Percentiles rank a stretch among this genome's conserved stretches.
phyloP scores from a whole-genome alignment of 257 asterid species.

The Primulina eburnea region DNA sequence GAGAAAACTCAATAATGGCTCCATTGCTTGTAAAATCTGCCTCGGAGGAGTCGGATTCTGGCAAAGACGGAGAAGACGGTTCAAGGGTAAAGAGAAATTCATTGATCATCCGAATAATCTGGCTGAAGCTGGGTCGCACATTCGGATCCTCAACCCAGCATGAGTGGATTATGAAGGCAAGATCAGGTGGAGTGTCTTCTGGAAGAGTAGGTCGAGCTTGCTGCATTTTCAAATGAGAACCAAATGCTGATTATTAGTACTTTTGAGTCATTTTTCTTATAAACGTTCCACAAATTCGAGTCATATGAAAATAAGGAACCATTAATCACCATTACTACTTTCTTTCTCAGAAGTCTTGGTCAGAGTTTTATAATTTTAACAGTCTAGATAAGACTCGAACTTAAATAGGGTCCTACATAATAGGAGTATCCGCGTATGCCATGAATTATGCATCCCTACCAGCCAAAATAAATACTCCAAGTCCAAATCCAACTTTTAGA shows the following conservation, averaged over 20 bases:
- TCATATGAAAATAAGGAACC: background rate
- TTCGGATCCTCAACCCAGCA: constrained; percentile 99
- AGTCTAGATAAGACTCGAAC: background rate
- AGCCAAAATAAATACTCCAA: background rate
- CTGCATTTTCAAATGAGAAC: constrained; percentile 45
- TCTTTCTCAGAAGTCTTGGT: background rate
- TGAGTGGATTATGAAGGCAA: constrained; percentile 73
- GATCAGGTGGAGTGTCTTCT: constrained; percentile 62
- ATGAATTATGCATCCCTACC: background rate
- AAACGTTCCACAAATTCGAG: background rate
- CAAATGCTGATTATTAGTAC: constrained; percentile 8
- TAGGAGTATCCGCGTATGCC: background rate
- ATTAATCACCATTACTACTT: background rate
- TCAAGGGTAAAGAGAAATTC: constrained; percentile 59
- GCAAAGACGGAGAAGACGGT: constrained; percentile 42
- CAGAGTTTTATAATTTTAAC: no score
- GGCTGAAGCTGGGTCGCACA: constrained; percentile 87
- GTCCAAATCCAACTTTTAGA: background rate
- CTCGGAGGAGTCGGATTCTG: constrained; percentile 38
- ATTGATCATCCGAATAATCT: constrained; percentile 82
- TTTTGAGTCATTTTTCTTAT: background rate
- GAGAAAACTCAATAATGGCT: constrained; percentile 61
- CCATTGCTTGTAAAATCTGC: constrained; percentile 48
- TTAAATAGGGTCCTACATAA: background rate
- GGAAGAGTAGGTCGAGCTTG: constrained; percentile 86